A percentile compares a stretch with the other conserved stretches of the same genome.
Conservation (phyloP, 176 grass and related monocot species). For the Oryza australiensis region DNA sequence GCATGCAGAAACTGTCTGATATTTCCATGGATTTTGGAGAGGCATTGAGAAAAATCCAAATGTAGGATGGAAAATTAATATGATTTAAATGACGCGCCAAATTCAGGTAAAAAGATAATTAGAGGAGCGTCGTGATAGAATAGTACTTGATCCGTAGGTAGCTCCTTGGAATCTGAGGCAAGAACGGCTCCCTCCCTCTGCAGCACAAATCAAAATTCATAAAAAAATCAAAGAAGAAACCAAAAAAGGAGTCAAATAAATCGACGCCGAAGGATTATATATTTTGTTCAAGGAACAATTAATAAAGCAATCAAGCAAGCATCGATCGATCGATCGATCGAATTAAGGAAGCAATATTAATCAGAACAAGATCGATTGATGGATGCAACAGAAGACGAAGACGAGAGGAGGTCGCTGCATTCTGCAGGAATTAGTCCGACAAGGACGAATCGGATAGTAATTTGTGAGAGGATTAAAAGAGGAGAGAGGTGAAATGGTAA, state of each 20-base stretch:
- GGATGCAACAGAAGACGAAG: background rate
- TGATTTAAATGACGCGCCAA: no score
- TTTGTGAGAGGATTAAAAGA: background rate
- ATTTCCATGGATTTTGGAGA: background rate
- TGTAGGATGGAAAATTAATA: conserved; percentile 13
- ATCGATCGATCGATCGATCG: background rate
- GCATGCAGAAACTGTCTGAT: background rate
- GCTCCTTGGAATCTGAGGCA: conserved; percentile 93
- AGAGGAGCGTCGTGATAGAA: background rate
- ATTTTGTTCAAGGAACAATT: background rate
- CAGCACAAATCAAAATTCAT: conserved; percentile 42
- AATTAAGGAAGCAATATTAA: background rate
- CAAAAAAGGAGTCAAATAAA: conserved; percentile 21
- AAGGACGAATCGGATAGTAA: conserved; percentile 9
- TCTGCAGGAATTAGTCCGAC: background rate
- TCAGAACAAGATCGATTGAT: background rate
- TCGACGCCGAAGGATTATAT: background rate
- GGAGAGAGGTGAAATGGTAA: background rate
- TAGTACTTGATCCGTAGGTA: conserved; percentile 92
- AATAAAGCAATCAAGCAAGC: conserved; percentile 4
- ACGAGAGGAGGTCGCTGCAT: background rate
- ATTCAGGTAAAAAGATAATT: background rate
- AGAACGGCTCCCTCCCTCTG: conserved; percentile 84
- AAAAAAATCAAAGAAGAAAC: background rate
- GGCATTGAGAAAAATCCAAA: conserved; percentile 28